Base-by-base conservation (phyloP, 2,329 filamentous ascomycete genomes). In the Sporothrix globosa region DNA sequence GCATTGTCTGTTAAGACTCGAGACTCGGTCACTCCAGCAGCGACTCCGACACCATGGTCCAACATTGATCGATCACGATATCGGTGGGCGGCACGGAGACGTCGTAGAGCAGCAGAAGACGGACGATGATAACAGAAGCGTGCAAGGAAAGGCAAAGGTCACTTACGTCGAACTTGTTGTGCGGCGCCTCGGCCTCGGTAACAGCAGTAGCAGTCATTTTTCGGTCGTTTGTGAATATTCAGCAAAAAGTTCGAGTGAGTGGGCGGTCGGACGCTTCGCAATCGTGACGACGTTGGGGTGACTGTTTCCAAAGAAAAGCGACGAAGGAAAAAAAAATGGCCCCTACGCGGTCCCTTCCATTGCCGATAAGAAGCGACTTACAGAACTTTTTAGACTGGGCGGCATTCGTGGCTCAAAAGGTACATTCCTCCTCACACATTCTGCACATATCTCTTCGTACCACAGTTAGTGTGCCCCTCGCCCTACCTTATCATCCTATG, bases 81-180 rank as follows among this genome's bases (percentile, higher is more conserved):
- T 24, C 14, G 21, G 3, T 1, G 21, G 19, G 27, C 52, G 14
- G 10, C 44, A 41, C n/a, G 6, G 21, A 17, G 6, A 27, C 14
- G 24, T 46, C 39, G 53, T 9, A 21, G 4, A 21, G 2, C 4
- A n/a, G 6, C 10, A 44, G 14, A 30, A 52, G 30, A 27, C 34
- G 44, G 14, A 46, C 34, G 21, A 34, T 10, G 39, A 46, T 13
- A 56, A 44, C 19, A 46, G n/a, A 27, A 41, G 6, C 3, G 10
- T 39, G n/a, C 56, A 14, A 19, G 11, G 4, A 44, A 24, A 17
- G 17, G 46, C n/a, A 53, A 17, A 7, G 21, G 17, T 7, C 24
- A 70, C 69, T 34, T 71, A 71, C 69, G 65, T 71, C 69, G 39
- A 71, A 71, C 19, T 63, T 56, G 66, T 71, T 71, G 66, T 71